phyloP scores from a whole-genome alignment of 257 asterid species.

The Fraxinus cuspidata region DNA sequence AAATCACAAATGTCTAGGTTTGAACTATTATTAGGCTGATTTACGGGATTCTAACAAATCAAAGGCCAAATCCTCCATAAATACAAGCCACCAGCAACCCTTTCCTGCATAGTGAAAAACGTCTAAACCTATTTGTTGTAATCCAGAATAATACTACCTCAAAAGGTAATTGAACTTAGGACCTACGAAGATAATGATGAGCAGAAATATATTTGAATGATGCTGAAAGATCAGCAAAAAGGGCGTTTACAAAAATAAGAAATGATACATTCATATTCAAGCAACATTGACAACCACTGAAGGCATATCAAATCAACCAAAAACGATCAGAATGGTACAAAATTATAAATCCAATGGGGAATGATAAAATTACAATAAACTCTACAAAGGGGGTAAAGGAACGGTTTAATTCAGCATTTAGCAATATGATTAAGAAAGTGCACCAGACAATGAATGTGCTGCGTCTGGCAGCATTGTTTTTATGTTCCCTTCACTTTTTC shows the following conservation, averaged over 20 bases:
- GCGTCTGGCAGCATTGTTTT: neutral
- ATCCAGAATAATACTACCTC: conserved; percentile 13
- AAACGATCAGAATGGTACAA: neutral
- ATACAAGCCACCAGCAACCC: conserved; percentile 40
- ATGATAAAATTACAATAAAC: too few relatives aligned
- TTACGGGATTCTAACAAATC: conserved; percentile 38
- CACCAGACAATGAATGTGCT: neutral
- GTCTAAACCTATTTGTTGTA: conserved; percentile 46
- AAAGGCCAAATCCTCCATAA: conserved; percentile 46
- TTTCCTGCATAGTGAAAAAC: conserved; percentile 41
- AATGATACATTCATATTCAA: too few relatives aligned
- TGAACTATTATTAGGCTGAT: conserved; percentile 41
- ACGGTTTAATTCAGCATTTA: too few relatives aligned
- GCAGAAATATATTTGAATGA: too few relatives aligned
- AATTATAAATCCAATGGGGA: neutral
- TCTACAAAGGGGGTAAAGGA: neutral
- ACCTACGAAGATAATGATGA: neutral
- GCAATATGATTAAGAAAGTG: neutral
- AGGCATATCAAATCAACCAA: neutral
- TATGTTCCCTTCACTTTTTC: neutral
- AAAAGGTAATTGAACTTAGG: neutral
- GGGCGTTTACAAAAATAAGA: neutral
- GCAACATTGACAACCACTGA: neutral
- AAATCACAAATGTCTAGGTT: conserved; percentile 40
- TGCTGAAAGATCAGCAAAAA: too few relatives aligned